A percentile compares a stretch with the other conserved stretches of the same genome.
phyloP scores from a whole-genome alignment of 2,329 filamentous ascomycete species.

The Aspergillus sojae region DNA sequence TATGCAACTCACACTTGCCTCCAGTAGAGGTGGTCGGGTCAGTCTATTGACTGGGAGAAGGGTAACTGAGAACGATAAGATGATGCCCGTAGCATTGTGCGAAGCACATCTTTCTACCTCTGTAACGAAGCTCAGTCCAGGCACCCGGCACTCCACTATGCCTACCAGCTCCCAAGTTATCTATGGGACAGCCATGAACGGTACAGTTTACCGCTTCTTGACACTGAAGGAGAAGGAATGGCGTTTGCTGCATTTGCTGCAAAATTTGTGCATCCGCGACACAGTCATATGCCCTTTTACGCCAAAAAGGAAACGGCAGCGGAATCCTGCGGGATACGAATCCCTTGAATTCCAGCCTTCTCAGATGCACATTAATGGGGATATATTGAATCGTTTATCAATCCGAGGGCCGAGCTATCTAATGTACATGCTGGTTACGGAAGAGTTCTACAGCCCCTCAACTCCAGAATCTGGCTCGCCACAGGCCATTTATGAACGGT shows the following conservation, averaged over 20 bases:
- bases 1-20: constrained; percentile 52
- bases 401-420: constrained; percentile 42
- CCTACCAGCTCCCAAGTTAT: constrained; percentile 47
- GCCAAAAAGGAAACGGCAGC: constrained; percentile 32
- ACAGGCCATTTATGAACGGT: constrained; percentile 37
- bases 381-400: constrained; percentile 62
- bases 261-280: constrained; percentile 64
- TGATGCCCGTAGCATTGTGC: constrained; percentile 33
- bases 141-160: constrained; percentile 19
- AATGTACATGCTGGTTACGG: constrained; percentile 31
- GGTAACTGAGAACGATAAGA: constrained; percentile 30
- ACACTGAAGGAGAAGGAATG: constrained; percentile 65
- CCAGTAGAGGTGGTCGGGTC: constrained; percentile 55
- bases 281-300: constrained; percentile 54
- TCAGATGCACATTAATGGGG: constrained; percentile 68
- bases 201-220: constrained; percentile 69
- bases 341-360: constrained; percentile 46
- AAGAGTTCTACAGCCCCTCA: constrained; percentile 19
- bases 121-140: constrained; percentile 32
- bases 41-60: constrained; percentile 39
- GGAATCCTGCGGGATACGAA: constrained; percentile 38
- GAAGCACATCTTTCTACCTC: constrained; percentile 40
- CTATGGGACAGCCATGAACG: constrained; percentile 70
- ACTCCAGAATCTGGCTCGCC: constrained; percentile 13
- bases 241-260: constrained; percentile 71